These are phyloP conservation scores for Aethionema arabicum DNA, from an alignment of 345 rosid genomes.

Conservation along the genomic window DNA sequence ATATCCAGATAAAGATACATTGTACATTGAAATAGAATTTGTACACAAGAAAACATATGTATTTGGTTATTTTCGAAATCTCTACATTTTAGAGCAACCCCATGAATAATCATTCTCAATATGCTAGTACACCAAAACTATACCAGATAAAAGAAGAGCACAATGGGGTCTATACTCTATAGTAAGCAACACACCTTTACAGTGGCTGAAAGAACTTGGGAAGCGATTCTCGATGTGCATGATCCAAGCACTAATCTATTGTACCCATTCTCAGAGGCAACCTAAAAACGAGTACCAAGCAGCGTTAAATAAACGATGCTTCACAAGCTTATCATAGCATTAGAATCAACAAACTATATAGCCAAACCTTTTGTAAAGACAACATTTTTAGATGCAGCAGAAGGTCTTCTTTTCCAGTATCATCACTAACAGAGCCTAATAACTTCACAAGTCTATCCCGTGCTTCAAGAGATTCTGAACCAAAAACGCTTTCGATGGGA, in stretches of 20 bases:
- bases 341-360: conserved; percentile 1
- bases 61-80: background rate
- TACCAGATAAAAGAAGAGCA: background rate
- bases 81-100: background rate
- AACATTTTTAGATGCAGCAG: conserved; percentile 59
- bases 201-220: conserved; percentile 78
- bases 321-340: background rate
- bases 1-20: background rate
- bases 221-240: conserved; percentile 84
- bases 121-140: background rate
- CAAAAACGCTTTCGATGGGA: conserved; percentile 53
- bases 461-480: conserved; percentile 47
- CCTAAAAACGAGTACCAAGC: conserved; percentile 38
- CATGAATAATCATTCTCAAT: too few relatives aligned
- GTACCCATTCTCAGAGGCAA: conserved; percentile 74
- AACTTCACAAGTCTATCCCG: conserved; percentile 52
- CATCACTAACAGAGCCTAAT: conserved; percentile 54
- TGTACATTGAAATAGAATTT: background rate
- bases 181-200: conserved; percentile 60
- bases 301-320: conserved; percentile 15
- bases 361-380: conserved; percentile 72
- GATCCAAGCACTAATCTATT: conserved; percentile 69
- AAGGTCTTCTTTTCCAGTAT: conserved; percentile 87
- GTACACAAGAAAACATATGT: background rate
- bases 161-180: background rate